A percentile compares a stretch with the other conserved stretches of the same genome.
Conservation (phyloP, 352 stramenopile species). For the Pythium aristosporum region DNA sequence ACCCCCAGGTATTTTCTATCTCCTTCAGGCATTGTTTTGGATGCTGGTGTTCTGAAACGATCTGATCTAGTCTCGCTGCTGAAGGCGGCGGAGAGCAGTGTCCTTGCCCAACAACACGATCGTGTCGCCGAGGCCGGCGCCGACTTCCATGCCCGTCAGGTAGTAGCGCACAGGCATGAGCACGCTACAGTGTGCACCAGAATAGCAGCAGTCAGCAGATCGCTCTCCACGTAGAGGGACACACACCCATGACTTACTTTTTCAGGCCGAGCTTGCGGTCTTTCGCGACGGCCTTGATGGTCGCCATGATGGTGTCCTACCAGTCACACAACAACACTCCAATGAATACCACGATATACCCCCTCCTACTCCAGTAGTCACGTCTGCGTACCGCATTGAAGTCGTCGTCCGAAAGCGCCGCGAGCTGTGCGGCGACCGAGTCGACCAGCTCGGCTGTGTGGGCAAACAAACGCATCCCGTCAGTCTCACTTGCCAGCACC, state of each 20-base stretch:
- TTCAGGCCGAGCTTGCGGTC: constrained; percentile 77
- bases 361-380: not conserved
- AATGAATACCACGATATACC: not conserved
- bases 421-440: constrained; percentile 44
- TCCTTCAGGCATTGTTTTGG: not conserved
- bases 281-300: constrained; percentile 77
- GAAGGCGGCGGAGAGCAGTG: constrained; percentile 45
- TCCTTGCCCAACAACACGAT: constrained; percentile 74
- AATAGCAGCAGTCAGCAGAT: too few relatives aligned
- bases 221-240: too few relatives aligned
- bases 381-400: constrained; percentile 52
- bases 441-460: constrained; percentile 46
- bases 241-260: constrained; percentile 44
- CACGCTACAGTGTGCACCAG: constrained; percentile 38
- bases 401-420: constrained; percentile 54
- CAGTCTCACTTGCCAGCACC: not conserved
- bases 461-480: not conserved
- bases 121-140: constrained; percentile 77
- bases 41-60: too few relatives aligned
- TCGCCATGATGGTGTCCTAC: constrained; percentile 75
- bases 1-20: not conserved
- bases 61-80: not conserved
- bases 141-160: constrained; percentile 83
- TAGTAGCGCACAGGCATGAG: constrained; percentile 90
- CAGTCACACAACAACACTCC: not conserved